phyloP scores from a whole-genome alignment of 805 yeast genomes.

The Candida nonsorbophila region DNA sequence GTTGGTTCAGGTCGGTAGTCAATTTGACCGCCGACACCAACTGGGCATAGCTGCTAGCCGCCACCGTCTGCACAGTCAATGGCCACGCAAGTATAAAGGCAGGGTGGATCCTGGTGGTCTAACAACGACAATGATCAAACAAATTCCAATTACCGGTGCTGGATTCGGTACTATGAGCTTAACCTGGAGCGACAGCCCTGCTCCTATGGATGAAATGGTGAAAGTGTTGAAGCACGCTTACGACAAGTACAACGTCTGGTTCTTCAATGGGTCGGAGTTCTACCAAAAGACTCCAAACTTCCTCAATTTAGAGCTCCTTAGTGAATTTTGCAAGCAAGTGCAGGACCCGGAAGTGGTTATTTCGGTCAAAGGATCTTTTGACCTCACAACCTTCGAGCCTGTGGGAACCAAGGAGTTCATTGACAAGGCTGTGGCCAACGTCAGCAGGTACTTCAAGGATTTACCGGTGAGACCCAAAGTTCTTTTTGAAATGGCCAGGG shows the following conservation, averaged over 20 bases:
- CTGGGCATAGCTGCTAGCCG: no score
- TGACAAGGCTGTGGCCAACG: conserved; percentile 41
- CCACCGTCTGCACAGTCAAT: no score
- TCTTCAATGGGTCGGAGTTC: conserved; percentile 75
- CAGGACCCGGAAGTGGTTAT: conserved; percentile 44
- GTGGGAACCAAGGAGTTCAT: conserved; percentile 47
- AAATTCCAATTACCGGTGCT: conserved; percentile 3
- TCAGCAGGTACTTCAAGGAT: conserved; percentile 20
- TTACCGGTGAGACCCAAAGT: conserved; percentile 25
- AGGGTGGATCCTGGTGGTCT: no score
- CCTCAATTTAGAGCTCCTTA: conserved; percentile 49
- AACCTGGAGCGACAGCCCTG: conserved; percentile 62
- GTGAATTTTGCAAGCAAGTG: conserved; percentile 51
- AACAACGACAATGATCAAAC: no score
- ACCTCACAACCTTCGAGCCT: conserved; percentile 36
- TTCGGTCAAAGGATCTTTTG: conserved; percentile 64
- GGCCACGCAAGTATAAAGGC: no score
- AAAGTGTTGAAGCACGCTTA: conserved; percentile 47
- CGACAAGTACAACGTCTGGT: conserved; percentile 40
- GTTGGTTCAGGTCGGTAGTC: no score
- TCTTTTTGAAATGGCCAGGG: conserved; percentile 68
- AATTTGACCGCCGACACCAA: no score
- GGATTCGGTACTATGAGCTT: conserved; percentile 84
- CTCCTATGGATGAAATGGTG: conserved; percentile 49
- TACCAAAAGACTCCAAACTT: conserved; percentile 50